Conservation (phyloP, 208 protist species). For the Kentomonas sorsogonicus region DNA sequence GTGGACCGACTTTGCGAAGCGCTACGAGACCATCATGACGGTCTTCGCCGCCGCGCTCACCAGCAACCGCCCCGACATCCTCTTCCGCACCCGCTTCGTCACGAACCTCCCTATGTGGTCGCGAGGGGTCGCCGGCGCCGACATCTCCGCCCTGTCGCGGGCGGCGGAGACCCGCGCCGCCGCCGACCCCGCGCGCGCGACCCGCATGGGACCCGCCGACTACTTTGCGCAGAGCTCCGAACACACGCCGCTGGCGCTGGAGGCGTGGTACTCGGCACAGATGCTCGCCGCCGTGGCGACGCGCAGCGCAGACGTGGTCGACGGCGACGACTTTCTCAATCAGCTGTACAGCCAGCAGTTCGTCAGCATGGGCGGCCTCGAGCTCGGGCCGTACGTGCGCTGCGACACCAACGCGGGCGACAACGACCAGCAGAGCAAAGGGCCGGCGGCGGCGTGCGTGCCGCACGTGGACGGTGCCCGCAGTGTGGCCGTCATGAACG, state of each 20-base stretch:
- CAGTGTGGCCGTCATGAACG: constrained; percentile 18
- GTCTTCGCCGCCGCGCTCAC: constrained; percentile 14
- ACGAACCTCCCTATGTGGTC: constrained; percentile 48
- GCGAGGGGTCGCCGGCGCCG: constrained; percentile 12
- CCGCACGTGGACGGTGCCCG: constrained; percentile 42
- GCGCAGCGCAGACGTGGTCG: constrained; percentile 9
- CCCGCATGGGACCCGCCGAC: not conserved
- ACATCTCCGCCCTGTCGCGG: constrained; percentile 1
- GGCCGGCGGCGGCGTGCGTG: no score
- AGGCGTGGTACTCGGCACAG: constrained; percentile 11
- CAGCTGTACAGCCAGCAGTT: constrained; percentile 18
- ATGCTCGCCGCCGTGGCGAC: constrained; percentile 10
- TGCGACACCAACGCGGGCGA: constrained; percentile 3
- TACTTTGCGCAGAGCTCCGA: constrained; percentile 5
- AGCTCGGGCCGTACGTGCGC: constrained; percentile 16
- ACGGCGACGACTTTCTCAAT: constrained; percentile 12
- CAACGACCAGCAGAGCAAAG: no score
- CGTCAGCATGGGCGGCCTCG: constrained; percentile 18
- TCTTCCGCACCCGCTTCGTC: constrained; percentile 24
- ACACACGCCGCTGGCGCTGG: constrained; percentile 8
- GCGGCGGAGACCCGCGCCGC: constrained; percentile 12
- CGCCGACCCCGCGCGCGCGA: not conserved
- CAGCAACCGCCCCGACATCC: constrained; percentile 16
- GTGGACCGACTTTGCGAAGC: constrained; percentile 25
- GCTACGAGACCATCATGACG: constrained; percentile 17